Percentiles rank a stretch among this genome's conserved stretches.
phyloP scores from a whole-genome alignment of 192 early-diverging fungal genomes.

The Coemansia sp. region DNA sequence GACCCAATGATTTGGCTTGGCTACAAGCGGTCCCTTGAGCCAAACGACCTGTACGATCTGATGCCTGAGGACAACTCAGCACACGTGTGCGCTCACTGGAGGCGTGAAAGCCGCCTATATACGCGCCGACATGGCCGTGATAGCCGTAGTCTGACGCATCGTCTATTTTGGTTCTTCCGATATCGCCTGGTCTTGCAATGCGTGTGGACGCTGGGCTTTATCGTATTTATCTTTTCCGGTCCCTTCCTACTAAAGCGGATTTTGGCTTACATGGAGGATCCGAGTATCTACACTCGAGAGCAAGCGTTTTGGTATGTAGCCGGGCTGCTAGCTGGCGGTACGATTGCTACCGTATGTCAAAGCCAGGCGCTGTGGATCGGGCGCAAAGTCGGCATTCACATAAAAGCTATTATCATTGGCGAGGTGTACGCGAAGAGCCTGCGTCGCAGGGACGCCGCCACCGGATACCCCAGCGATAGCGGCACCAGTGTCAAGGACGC shows the following conservation, averaged over 20 bases:
- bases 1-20: constrained; percentile 65
- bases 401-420: constrained; percentile 62
- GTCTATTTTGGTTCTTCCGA: constrained; percentile 54
- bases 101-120: constrained; percentile 24
- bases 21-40: constrained; percentile 63
- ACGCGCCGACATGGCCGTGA: constrained; percentile 31
- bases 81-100: constrained; percentile 36
- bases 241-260: constrained; percentile 62
- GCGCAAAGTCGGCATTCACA: constrained; percentile 66
- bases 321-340: constrained; percentile 57
- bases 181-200: constrained; percentile 52
- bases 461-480: constrained; percentile 10
- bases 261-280: constrained; percentile 61
- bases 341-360: constrained; percentile 53
- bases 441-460: constrained; percentile 53
- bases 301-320: constrained; percentile 63
- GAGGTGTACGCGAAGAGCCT: constrained; percentile 75
- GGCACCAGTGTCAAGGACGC: background rate
- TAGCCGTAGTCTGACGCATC: constrained; percentile 26
- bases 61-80: constrained; percentile 43
- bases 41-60: constrained; percentile 61
- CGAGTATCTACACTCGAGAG: constrained; percentile 49
- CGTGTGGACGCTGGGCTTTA: constrained; percentile 49
- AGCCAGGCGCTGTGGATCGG: constrained; percentile 73
- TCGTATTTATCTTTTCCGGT: constrained; percentile 54